Percentiles rank a stretch among this genome's conserved stretches.
Conservation (phyloP, 1,284 basidiomycete species). For the Papiliotrema terrestris region DNA sequence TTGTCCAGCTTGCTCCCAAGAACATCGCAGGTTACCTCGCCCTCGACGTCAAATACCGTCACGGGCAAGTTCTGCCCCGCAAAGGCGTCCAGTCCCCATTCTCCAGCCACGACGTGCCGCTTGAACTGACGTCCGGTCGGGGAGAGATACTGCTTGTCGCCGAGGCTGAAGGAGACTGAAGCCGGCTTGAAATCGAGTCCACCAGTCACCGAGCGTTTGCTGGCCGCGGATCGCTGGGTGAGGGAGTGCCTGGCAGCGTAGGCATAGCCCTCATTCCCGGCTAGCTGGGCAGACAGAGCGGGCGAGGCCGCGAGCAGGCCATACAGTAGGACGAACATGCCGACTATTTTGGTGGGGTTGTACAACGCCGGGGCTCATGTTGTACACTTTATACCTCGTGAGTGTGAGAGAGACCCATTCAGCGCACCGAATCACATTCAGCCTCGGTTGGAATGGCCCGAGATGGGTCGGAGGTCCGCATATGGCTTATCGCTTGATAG, state of each 20-base stretch:
- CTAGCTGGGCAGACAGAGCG: slow-evolving; percentile 2
- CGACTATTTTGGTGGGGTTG: no score
- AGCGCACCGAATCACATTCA: no score
- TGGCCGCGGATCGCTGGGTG: neutral
- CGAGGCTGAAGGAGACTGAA: slow-evolving; percentile 19
- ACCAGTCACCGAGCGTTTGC: neutral
- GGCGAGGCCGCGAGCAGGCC: neutral
- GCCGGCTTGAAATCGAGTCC: slow-evolving; percentile 9
- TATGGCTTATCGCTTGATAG: no score
- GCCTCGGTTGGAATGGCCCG: no score
- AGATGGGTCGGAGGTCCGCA: no score
- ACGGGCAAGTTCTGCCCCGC: slow-evolving; percentile 11
- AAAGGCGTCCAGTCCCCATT: slow-evolving; percentile 15
- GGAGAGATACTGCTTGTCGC: slow-evolving; percentile 21
- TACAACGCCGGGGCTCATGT: no score
- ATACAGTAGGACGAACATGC: no score
- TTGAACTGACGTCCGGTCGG: slow-evolving; percentile 20
- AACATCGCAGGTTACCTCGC: slow-evolving; percentile 23
- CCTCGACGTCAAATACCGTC: slow-evolving; percentile 24
- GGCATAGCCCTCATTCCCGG: slow-evolving; percentile 22
- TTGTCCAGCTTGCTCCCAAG: slow-evolving; percentile 17
- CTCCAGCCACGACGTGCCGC: slow-evolving; percentile 10
- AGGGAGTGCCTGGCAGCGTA: neutral
- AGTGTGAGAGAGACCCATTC: no score
- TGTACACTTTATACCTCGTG: no score